Conservation (phyloP, 306 rosid genomes). For the Citrullus amarus region DNA sequence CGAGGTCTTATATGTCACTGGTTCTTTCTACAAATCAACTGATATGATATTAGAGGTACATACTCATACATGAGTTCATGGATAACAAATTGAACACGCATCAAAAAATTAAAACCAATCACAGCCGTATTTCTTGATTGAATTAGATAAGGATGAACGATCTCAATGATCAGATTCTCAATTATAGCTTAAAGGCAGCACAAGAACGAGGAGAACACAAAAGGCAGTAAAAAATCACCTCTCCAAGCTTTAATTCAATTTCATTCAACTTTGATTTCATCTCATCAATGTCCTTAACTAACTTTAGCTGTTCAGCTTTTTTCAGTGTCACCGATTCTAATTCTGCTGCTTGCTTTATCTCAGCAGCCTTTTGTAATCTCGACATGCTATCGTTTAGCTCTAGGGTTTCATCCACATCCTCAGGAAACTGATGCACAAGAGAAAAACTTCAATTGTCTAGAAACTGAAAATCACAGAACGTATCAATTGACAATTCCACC, state of each 20-base stretch:
- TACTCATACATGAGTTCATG: neutral
- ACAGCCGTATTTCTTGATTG: neutral
- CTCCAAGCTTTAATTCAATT: constrained; percentile 62
- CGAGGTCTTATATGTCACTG: neutral
- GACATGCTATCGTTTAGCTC: constrained; percentile 17
- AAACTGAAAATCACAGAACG: neutral
- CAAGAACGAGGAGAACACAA: neutral
- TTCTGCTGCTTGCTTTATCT: constrained; percentile 7
- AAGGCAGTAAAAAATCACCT: constrained; percentile 38
- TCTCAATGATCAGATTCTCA: neutral
- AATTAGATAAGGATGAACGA: neutral
- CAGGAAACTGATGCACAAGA: constrained; percentile 17
- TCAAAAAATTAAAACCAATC: neutral
- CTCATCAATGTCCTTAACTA: constrained; percentile 55
- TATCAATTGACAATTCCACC: neutral
- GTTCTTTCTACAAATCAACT: neutral
- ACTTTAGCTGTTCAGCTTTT: constrained; percentile 25
- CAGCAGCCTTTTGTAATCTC: constrained; percentile 7
- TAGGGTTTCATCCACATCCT: constrained; percentile 18
- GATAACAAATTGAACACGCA: neutral
- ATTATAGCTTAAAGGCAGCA: neutral
- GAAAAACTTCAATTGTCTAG: neutral
- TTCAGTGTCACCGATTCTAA: constrained; percentile 11
- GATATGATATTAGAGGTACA: neutral
- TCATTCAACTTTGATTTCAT: constrained; percentile 57